phyloP scores from a whole-genome alignment of 1,284 basidiomycete genomes.

The Cryptococcus sp. region DNA sequence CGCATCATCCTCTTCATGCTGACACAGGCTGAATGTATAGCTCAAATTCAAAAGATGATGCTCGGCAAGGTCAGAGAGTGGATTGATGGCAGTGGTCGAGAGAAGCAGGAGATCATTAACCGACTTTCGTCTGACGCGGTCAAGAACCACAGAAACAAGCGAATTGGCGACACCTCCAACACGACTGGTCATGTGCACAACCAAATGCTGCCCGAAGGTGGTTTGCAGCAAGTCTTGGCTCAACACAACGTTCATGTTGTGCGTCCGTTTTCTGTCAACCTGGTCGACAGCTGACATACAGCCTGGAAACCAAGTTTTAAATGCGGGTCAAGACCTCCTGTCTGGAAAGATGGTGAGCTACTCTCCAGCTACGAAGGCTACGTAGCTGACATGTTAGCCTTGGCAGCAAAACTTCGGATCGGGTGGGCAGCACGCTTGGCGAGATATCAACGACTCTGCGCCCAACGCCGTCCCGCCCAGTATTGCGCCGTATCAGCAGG shows the following conservation, averaged over 20 bases:
- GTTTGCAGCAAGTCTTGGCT: conserved; percentile 43
- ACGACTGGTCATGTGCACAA: conserved; percentile 42
- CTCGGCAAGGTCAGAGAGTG: conserved; percentile 48
- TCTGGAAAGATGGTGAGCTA: conserved; percentile 41
- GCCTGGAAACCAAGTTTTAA: conserved; percentile 39
- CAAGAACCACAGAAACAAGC: conserved; percentile 65
- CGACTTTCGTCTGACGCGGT: conserved; percentile 64
- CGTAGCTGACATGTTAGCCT: conserved; percentile 24
- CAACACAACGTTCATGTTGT: conserved; percentile 46
- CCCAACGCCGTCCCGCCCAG: conserved; percentile 10
- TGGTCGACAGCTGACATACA: conserved; percentile 12
- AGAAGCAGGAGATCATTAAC: conserved; percentile 55
- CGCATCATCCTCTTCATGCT: background rate
- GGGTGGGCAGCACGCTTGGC: conserved; percentile 43
- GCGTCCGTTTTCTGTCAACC: conserved; percentile 5
- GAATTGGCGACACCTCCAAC: conserved; percentile 47
- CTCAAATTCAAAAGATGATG: conserved; percentile 75
- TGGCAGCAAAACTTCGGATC: conserved; percentile 45
- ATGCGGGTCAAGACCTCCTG: conserved; percentile 44
- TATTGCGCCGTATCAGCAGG: conserved; percentile 4
- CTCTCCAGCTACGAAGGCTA: background rate
- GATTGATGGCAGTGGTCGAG: conserved; percentile 56
- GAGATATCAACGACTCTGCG: conserved; percentile 27
- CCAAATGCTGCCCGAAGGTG: conserved; percentile 35
- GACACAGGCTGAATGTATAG: conserved; percentile 50